Conservation (phyloP, 23 red algal species). For the Gracilaria gracilis region DNA sequence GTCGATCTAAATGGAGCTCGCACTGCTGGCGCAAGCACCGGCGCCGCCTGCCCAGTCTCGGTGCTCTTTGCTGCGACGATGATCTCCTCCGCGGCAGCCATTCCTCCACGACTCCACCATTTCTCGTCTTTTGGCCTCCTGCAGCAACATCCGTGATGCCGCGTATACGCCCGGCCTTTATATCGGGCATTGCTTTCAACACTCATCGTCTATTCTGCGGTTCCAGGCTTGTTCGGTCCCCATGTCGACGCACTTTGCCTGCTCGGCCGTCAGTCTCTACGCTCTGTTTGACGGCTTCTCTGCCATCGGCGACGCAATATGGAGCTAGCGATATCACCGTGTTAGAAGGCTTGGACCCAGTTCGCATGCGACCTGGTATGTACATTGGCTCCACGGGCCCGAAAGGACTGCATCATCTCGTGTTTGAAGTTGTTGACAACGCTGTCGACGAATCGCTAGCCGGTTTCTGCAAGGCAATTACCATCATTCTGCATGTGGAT, state of each 20-base stretch:
- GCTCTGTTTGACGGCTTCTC: background rate
- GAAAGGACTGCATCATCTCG: conserved; percentile 93
- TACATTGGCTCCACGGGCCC: conserved; percentile 98
- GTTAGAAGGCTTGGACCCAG: conserved; percentile 92
- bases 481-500: conserved; percentile 75
- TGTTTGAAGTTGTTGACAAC: conserved; percentile 99
- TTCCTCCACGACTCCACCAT: too few relatives aligned
- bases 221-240: background rate
- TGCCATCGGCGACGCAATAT: conserved; percentile 61
- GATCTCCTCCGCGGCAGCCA: too few relatives aligned
- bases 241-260: background rate
- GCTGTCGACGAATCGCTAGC: conserved; percentile 97
- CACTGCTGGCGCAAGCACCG: background rate
- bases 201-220: conserved; percentile 13
- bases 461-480: conserved; percentile 79
- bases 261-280: background rate
- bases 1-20: background rate
- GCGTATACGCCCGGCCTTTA: conserved; percentile 10
- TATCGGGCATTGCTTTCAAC: conserved; percentile 1
- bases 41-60: background rate
- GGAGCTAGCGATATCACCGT: conserved; percentile 91
- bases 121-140: background rate
- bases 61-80: background rate
- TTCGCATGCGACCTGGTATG: conserved; percentile 96
- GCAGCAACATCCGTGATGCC: background rate